Evolutionary conservation across 805 yeast species (phyloP).

Genomic region (Hanseniaspora pseudoguilliermondii): DNA sequence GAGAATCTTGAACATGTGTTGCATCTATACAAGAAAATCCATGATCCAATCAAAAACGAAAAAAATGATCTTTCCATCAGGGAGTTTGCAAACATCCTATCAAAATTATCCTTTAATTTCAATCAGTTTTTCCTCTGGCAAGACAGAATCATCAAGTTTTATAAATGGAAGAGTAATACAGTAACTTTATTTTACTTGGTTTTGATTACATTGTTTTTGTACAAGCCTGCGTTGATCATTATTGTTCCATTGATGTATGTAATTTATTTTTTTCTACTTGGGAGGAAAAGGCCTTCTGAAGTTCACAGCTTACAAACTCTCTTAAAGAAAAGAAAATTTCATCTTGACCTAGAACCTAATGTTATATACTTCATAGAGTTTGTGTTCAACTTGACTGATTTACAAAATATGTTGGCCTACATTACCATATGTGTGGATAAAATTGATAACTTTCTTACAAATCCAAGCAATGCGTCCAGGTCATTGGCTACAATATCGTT

Average conservation of each 20-base stretch:
- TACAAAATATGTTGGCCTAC: conserved; percentile 48
- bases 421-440: conserved; percentile 34
- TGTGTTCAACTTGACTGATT: conserved; percentile 52
- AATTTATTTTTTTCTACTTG: neutral
- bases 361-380: conserved; percentile 31
- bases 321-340: conserved; percentile 15
- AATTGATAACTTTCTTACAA: conserved; percentile 11
- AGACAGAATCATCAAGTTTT: conserved; percentile 6
- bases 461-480: too few relatives aligned
- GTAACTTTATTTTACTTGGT: conserved; percentile 50
- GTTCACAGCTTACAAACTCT: conserved; percentile 12
- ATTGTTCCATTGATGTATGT: conserved; percentile 49
- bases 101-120: conserved; percentile 1
- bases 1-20: neutral
- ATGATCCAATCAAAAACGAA: neutral
- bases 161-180: conserved; percentile 63
- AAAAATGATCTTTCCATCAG: neutral
- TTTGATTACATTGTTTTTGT: conserved; percentile 51
- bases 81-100: neutral
- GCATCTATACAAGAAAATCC: neutral
- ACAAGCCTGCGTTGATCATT: conserved; percentile 57
- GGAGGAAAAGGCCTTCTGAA: conserved; percentile 24
- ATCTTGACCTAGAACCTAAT: conserved; percentile 21
- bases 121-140: conserved; percentile 3
- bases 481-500: neutral